Evolutionary conservation across 495 filamentous ascomycete genomes (phyloP), one percentile per base, ranked within the genome.

Genomic region (Podospora pseudocomata): DNA sequence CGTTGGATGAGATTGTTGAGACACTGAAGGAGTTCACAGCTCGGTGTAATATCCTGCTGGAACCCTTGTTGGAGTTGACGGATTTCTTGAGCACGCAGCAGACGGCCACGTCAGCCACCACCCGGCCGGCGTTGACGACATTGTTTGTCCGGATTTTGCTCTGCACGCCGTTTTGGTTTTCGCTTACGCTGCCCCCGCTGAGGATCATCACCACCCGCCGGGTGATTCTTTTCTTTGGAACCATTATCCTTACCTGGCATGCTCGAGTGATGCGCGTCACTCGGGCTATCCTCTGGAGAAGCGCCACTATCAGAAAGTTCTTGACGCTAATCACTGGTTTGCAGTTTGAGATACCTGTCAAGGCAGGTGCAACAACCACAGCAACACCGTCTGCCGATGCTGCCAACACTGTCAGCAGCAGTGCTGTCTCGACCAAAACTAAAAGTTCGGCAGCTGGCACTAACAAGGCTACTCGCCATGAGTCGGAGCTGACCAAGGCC

Each of bases 1-100:
- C 93, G 55, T 81, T 99, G 54, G 95, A 99, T 72, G 95, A 98
- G 80, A 98, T 99, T 68, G 90, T 99, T 61, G 93, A 97, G 70
- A 94, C 91, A 0, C 81, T 99, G 68, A 90, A 90, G 75, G 86
- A 89, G 27, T 93, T 99, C 73, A 98, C 93, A 2, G 89, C 88
- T 4, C 84, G 95, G 58, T 96, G 96, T 79, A 96, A 96, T 78
- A 89, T 97, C 49, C 83, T 99, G 11, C 85, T 97, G 20, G 93
- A 97, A 70, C 95, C 95, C 4, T 84, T 97, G 54, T 83, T 96
- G 32, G 87, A 90, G 69, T 81, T 99, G 68, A 97, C 94, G 62
- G 92, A 97, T 75, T 97, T 96, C 76, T 84, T 99, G 19, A 96
- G 92, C 23, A 97, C 93, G 0, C 92, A 97, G 70, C 85, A 90